Percentiles rank a stretch among this genome's conserved stretches.
phyloP scores from a whole-genome alignment of 2,329 filamentous ascomycete genomes.

The Zymoseptoria pseudotritici region DNA sequence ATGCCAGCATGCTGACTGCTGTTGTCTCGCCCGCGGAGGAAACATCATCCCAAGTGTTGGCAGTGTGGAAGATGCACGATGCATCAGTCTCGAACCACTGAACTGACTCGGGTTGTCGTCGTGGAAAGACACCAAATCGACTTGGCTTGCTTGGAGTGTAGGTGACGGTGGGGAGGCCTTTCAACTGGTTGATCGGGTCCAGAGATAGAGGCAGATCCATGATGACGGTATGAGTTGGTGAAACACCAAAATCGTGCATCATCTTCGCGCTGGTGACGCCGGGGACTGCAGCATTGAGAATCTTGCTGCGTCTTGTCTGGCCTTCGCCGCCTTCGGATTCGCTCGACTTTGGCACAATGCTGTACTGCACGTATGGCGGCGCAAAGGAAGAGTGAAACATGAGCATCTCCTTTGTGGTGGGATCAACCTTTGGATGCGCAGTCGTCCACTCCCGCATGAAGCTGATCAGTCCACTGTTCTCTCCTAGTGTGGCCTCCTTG shows the following conservation, averaged over 20 bases:
- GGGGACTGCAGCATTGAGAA: slow-evolving; percentile 51
- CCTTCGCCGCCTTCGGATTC: not conserved
- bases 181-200: slow-evolving; percentile 54
- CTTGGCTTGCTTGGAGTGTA: slow-evolving; percentile 53
- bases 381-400: slow-evolving; percentile 61
- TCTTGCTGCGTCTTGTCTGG: slow-evolving; percentile 6
- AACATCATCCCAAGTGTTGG: slow-evolving; percentile 59
- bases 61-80: slow-evolving; percentile 66
- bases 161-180: slow-evolving; percentile 49
- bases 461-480: slow-evolving; percentile 42
- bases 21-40: slow-evolving; percentile 26
- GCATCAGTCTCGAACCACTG: slow-evolving; percentile 62
- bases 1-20: slow-evolving; percentile 57
- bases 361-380: slow-evolving; percentile 61
- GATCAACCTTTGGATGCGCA: slow-evolving; percentile 61
- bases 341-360: slow-evolving; percentile 41
- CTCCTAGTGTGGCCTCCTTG: slow-evolving; percentile 17
- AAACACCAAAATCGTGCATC: slow-evolving; percentile 72
- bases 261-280: slow-evolving; percentile 59
- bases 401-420: slow-evolving; percentile 56
- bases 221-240: slow-evolving; percentile 55
- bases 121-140: slow-evolving; percentile 61
- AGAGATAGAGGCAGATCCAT: slow-evolving; percentile 62
- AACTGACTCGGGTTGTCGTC: slow-evolving; percentile 49
- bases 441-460: slow-evolving; percentile 68